phyloP scores from a whole-genome alignment of 2,329 filamentous ascomycete genomes.

The Podosphaera fusca region DNA sequence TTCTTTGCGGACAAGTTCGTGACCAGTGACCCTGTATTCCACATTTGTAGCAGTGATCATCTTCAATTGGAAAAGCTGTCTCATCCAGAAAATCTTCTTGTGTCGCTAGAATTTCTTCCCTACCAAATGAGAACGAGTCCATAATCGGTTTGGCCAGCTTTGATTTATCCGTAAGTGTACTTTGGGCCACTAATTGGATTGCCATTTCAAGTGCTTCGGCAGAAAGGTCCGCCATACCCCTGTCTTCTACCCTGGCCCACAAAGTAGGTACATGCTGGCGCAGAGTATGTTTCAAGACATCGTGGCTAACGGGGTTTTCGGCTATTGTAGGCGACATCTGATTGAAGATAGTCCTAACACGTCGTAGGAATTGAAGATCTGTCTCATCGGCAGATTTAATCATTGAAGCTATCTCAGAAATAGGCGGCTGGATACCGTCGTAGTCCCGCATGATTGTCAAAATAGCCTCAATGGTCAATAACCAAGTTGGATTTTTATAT shows the following conservation, averaged over 20 bases:
- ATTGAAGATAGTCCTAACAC: not conserved
- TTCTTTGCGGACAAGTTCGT: not conserved
- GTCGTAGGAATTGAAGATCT: not conserved
- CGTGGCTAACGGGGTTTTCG: not conserved
- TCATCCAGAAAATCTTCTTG: not conserved
- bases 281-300: not conserved
- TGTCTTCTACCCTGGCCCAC: not conserved
- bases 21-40: not conserved
- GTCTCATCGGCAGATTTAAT: not conserved
- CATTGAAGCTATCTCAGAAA: not conserved
- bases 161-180: not conserved
- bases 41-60: not conserved
- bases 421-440: not conserved
- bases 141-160: not conserved
- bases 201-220: not conserved
- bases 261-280: not conserved
- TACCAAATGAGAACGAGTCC: not conserved
- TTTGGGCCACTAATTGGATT: not conserved
- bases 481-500: not conserved
- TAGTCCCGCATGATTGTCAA: not conserved
- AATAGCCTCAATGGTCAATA: not conserved
- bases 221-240: not conserved
- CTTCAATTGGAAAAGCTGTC: not conserved
- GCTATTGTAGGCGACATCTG: not conserved
- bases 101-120: not conserved